These are phyloP conservation scores for Kalmanozyma brasiliensis DNA, from an alignment of 1,284 basidiomycete species.

Conservation along the genomic window DNA sequence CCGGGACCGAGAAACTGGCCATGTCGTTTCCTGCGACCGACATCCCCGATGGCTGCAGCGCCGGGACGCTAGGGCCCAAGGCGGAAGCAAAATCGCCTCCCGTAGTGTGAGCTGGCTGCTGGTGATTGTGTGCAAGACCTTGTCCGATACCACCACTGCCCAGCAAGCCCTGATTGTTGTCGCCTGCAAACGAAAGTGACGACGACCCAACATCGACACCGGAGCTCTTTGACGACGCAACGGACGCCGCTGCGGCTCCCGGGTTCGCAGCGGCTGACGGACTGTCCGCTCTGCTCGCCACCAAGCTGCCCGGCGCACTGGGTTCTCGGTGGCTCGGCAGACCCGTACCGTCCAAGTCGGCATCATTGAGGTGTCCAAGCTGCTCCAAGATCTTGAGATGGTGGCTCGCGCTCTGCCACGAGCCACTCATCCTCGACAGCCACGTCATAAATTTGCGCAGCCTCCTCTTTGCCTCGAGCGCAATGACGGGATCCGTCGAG, in stretches of 20 bases:
- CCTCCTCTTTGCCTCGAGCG: slow-evolving; percentile 47
- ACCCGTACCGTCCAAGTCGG: slow-evolving; percentile 46
- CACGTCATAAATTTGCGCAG: slow-evolving; percentile 49
- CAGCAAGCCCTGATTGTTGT: slow-evolving; percentile 5
- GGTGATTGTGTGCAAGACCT: slow-evolving; percentile 2
- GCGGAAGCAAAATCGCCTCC: not conserved
- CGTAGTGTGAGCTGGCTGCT: not conserved
- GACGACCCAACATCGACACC: slow-evolving; percentile 6
- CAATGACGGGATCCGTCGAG: slow-evolving; percentile 34
- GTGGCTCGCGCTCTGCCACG: slow-evolving; percentile 43
- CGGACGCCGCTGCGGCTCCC: slow-evolving; percentile 2
- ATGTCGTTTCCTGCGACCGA: slow-evolving; percentile 5
- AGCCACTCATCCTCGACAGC: slow-evolving; percentile 44
- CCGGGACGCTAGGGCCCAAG: not conserved
- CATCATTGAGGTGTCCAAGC: slow-evolving; percentile 47
- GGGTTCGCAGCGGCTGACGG: slow-evolving; percentile 11
- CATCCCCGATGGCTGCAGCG: slow-evolving; percentile 4
- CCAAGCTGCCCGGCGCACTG: slow-evolving; percentile 8
- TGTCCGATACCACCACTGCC: slow-evolving; percentile 6
- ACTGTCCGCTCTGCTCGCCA: slow-evolving; percentile 24
- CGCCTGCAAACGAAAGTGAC: slow-evolving; percentile 7
- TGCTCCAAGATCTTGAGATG: slow-evolving; percentile 52
- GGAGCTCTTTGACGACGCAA: slow-evolving; percentile 7
- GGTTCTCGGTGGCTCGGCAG: slow-evolving; percentile 29
- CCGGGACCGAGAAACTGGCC: slow-evolving; percentile 19